Base-by-base conservation (phyloP, 176 grass and related monocot species). In the Cymbopogon citratus region DNA sequence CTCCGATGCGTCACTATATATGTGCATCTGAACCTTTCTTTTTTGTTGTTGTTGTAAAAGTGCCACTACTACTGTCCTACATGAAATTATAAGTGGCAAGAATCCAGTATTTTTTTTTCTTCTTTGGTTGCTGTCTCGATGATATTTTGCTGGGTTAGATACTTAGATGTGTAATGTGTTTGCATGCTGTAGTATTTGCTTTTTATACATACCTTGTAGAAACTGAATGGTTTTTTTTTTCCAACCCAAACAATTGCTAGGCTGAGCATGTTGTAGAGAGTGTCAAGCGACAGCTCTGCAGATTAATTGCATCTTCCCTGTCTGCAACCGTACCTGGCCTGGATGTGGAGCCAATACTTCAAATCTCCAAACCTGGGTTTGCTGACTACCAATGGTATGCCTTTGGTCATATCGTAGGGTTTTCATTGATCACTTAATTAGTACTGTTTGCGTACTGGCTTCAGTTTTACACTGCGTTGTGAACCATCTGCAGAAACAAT, bases 341-440 rank as follows among this genome's bases (percentile, higher is more conserved):
- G 62, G 81, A 91, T 85, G 64, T 87, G 76, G 81, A 93, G 33
- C 91, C 87, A 54, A 67, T 90, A 64, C 77, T 93, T 69, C 77
- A 82, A 44, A 59, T 71, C 71, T 90, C 87, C 1, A 63, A 41
- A 38, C 81, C 78, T 82, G 81, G 76, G 66, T 90, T 87, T 70
- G 91, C 81, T 41, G 91, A 93, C 80, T 93, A 93, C 52, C 91
- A 93, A 43, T 93, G 91, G 91, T 93, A 85, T 45, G 24, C 19
- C 1, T 15, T 29, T 64, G 8, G 11, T 38, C n/a, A 10, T 9
- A 12, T 14, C 5, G 12, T 10, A 4, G 3, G 14, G 44, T 63
- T 36, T 63, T 40, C 66, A 19, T 51, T 31, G 18, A 21, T 21
- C 27, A 51, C 7, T 56, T 2, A 11, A 45, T 78, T 9, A 49